Conservation (phyloP, 257 asterid species). For the Capsicum rhomboideum region DNA sequence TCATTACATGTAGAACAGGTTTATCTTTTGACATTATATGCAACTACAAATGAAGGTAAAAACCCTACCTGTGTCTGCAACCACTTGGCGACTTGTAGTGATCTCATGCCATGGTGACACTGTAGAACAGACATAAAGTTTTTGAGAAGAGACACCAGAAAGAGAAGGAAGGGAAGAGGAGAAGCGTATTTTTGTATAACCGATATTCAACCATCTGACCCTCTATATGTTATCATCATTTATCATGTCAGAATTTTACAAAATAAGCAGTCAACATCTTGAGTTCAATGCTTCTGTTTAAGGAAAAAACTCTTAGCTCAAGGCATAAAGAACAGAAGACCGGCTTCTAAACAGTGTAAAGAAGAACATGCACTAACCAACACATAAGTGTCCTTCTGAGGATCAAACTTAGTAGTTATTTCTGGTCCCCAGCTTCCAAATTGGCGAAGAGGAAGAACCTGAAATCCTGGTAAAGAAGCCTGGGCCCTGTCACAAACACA, state of each 20-base stretch:
- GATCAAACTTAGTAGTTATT: slow-evolving; percentile 56
- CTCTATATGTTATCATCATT: background rate
- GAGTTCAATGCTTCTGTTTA: background rate
- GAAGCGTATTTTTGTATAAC: background rate
- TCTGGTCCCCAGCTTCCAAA: slow-evolving; percentile 95
- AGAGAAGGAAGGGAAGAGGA: background rate
- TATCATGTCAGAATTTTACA: background rate
- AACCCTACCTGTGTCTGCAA: slow-evolving; percentile 76
- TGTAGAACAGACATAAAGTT: slow-evolving; percentile 24
- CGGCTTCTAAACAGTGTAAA: background rate
- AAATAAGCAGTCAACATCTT: background rate
- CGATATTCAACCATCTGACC: background rate
- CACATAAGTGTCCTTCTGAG: slow-evolving; percentile 84
- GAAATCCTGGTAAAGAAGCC: slow-evolving; percentile 76
- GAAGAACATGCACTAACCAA: slow-evolving; percentile 41
- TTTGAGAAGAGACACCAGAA: slow-evolving; percentile 1
- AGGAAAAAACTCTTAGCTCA: background rate
- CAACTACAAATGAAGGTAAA: background rate
- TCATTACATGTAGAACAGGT: background rate
- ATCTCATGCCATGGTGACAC: slow-evolving; percentile 96
- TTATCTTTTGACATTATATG: background rate
- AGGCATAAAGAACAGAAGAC: background rate
- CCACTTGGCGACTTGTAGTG: slow-evolving; percentile 94
- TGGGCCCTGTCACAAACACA: slow-evolving; percentile 44
- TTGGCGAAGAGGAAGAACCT: slow-evolving; percentile 90